Evolutionary conservation across 108 stramenopile genomes (phyloP), one percentile per base, ranked within the genome.

Genomic region (Parietichytrium sp.): DNA sequence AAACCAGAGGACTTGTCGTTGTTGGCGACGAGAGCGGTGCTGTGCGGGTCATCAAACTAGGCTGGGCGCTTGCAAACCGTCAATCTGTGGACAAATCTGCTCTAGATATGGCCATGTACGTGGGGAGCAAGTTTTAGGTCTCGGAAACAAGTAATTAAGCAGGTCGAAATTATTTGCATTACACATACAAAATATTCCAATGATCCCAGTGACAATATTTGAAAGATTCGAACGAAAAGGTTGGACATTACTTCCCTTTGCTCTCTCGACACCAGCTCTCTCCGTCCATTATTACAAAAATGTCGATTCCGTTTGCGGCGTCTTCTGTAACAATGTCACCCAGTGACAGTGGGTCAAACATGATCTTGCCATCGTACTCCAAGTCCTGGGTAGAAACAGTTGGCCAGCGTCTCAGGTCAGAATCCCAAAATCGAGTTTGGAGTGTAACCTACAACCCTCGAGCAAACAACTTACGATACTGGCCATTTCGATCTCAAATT

Each of bases 391-490:
- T n/a, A n/a, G n/a, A n/a, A n/a, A n/a, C n/a, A n/a, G n/a, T n/a
- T n/a, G n/a, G n/a, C n/a, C n/a, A n/a, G n/a, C n/a, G n/a, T n/a
- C n/a, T n/a, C n/a, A n/a, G n/a, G n/a, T n/a, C n/a, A n/a, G n/a
- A n/a, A n/a, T n/a, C n/a, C n/a, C n/a, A n/a, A n/a, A n/a, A n/a
- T n/a, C n/a, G n/a, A n/a, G n/a, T n/a, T n/a, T n/a, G n/a, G n/a
- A n/a, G n/a, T n/a, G n/a, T n/a, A n/a, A n/a, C n/a, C n/a, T n/a
- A n/a, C n/a, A n/a, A n/a, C n/a, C n/a, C n/a, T n/a, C n/a, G n/a
- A n/a, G n/a, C 49, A n/a, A 50, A 50, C 3, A 72, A 72, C 61
- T 16, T 72, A 72, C 61, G 45, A 72, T 72, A 38, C 45, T 72
- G 10, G 36, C 38, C 61, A 72, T 72, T 20, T 72, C 61, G 20